A percentile compares a stretch with the other conserved stretches of the same genome.
phyloP scores from a whole-genome alignment of 2,329 filamentous ascomycete genomes.

The Sodiomyces alkalinus region DNA sequence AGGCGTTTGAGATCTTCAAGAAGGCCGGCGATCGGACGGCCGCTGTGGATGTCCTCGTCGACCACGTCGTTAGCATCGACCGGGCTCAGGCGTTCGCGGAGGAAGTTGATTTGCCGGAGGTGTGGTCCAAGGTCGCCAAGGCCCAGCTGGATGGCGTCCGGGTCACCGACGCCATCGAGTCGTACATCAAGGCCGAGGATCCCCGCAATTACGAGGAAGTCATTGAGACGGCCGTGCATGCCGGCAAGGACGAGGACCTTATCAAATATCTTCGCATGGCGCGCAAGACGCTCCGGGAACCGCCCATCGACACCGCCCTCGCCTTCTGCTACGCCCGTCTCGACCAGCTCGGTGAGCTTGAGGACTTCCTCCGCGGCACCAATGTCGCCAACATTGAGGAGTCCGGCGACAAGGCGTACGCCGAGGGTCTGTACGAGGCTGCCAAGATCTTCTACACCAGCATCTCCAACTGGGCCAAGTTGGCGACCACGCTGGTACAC shows the following conservation, averaged over 20 bases:
- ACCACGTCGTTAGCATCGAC: constrained; percentile 95
- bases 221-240: constrained; percentile 87
- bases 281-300: constrained; percentile 88
- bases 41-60: constrained; percentile 82
- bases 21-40: constrained; percentile 82
- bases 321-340: constrained; percentile 89
- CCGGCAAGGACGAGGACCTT: constrained; percentile 94
- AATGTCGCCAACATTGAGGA: constrained; percentile 95
- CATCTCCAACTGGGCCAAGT: constrained; percentile 99
- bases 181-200: constrained; percentile 90
- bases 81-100: constrained; percentile 92
- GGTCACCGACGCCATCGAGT: constrained; percentile 83
- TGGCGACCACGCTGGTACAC: constrained; percentile 94
- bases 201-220: constrained; percentile 90
- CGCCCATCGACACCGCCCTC: constrained; percentile 81
- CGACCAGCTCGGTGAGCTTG: constrained; percentile 80
- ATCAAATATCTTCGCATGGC: constrained; percentile 96
- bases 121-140: constrained; percentile 98
- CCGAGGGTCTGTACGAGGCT: constrained; percentile 84
- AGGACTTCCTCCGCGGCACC: constrained; percentile 85
- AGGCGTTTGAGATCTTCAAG: constrained; percentile 97
- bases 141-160: constrained; percentile 93
- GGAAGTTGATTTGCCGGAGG: constrained; percentile 81
- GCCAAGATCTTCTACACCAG: constrained; percentile 95
- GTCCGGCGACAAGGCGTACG: constrained; percentile 95